A percentile compares a stretch with the other conserved stretches of the same genome.
phyloP scores from a whole-genome alignment of 2,329 filamentous ascomycete species.

The Arachnopeziza araneosa region DNA sequence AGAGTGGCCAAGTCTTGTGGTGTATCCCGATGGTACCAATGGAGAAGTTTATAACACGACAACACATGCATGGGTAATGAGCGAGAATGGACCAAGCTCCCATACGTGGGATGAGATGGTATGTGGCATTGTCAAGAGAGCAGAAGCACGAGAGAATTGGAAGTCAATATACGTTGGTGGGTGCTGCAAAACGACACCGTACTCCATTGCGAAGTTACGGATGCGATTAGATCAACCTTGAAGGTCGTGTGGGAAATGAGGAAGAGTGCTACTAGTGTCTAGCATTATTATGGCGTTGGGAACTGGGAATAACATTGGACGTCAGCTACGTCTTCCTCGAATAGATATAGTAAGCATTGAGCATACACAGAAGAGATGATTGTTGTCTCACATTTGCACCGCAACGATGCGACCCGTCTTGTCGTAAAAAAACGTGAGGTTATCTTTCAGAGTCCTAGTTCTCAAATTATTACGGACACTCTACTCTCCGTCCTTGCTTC shows the following conservation, averaged over 20 bases:
- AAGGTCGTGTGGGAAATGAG: background rate
- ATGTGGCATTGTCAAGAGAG: slow-evolving; percentile 30
- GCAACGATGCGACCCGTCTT: too few relatives aligned
- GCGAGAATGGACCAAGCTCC: slow-evolving; percentile 19
- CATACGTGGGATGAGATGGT: slow-evolving; percentile 34
- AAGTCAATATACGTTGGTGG: slow-evolving; percentile 38
- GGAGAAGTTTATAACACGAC: slow-evolving; percentile 61
- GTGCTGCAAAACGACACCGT: slow-evolving; percentile 40
- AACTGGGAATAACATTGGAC: background rate
- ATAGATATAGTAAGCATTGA: background rate
- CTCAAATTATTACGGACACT: too few relatives aligned
- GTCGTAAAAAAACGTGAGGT: too few relatives aligned
- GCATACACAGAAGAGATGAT: too few relatives aligned
- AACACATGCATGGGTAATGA: slow-evolving; percentile 53
- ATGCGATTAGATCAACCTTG: slow-evolving; percentile 19
- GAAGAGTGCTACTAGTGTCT: background rate
- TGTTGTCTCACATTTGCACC: too few relatives aligned
- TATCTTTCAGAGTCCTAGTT: too few relatives aligned
- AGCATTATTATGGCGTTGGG: background rate
- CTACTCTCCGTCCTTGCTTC: too few relatives aligned
- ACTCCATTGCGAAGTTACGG: slow-evolving; percentile 25
- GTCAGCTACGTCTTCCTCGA: background rate
- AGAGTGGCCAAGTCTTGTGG: slow-evolving; percentile 48
- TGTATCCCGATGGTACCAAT: slow-evolving; percentile 66
- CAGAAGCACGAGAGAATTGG: slow-evolving; percentile 22